These are phyloP conservation scores for Coprinellus micaceus DNA, from an alignment of 768 basidiomycete genomes.

Conservation along the genomic window DNA sequence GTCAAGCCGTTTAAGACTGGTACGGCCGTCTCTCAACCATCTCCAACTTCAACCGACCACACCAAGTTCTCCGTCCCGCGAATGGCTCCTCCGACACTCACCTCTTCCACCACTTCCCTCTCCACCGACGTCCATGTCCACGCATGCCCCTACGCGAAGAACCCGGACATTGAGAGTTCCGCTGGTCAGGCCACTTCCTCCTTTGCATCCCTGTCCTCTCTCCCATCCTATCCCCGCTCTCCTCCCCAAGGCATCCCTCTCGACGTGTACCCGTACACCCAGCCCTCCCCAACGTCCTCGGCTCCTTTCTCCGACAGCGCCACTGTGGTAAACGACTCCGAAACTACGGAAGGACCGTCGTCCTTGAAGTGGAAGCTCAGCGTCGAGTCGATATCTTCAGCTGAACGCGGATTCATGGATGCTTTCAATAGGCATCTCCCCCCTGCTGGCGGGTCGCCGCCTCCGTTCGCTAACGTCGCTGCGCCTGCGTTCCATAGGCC, in stretches of 20 bases:
- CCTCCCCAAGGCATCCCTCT: neutral
- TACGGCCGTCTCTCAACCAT: too few species aligned
- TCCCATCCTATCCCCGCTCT: neutral
- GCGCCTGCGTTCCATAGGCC: neutral
- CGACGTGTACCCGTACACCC: neutral
- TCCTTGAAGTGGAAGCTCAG: neutral
- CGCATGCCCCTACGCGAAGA: neutral
- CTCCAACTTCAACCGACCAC: too few species aligned
- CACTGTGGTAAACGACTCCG: neutral
- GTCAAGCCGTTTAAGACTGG: neutral
- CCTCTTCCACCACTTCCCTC: neutral
- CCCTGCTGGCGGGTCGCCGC: neutral
- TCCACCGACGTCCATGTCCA: neutral
- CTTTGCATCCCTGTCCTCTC: neutral
- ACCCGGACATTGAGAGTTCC: neutral
- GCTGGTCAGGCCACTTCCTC: neutral
- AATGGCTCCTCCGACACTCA: neutral
- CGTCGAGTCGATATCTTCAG: neutral
- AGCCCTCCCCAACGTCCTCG: neutral
- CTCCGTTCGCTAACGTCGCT: neutral
- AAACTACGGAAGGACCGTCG: neutral
- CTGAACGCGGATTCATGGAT: neutral
- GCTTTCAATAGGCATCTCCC: neutral
- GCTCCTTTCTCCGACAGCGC: neutral
- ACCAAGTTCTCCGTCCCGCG: neutral